These are phyloP conservation scores for Aspergillus arachidicola DNA, from an alignment of 2,329 filamentous ascomycete species.

Conservation along the genomic window DNA sequence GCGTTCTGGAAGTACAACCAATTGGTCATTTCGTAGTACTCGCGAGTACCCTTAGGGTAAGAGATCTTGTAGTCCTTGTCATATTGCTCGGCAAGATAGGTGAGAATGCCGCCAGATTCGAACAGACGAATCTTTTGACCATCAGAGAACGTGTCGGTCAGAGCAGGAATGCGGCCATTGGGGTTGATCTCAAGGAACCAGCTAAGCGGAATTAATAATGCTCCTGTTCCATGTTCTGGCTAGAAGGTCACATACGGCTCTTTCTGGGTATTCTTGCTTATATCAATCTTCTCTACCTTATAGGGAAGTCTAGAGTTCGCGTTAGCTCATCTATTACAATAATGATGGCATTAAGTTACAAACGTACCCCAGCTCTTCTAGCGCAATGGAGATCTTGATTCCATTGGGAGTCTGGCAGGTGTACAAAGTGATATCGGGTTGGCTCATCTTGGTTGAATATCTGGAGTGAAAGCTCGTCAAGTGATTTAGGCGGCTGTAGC, in stretches of 20 bases:
- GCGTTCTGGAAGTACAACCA: conserved; percentile 82
- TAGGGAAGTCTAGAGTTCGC: conserved; percentile 63
- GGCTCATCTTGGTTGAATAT: conserved; percentile 27
- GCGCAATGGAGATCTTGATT: conserved; percentile 82
- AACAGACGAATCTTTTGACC: conserved; percentile 75
- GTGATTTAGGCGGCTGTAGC: neutral
- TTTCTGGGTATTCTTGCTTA: conserved; percentile 77
- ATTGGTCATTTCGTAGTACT: conserved; percentile 78
- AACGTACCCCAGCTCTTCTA: conserved; percentile 73
- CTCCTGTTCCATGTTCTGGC: neutral
- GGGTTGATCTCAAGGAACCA: conserved; percentile 94
- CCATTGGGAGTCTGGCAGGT: conserved; percentile 85
- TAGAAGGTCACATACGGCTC: conserved; percentile 51
- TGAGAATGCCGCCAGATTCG: conserved; percentile 80
- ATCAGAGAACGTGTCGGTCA: conserved; percentile 77
- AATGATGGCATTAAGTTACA: conserved; percentile 1
- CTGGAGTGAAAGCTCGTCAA: neutral
- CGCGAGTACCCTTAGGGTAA: conserved; percentile 70
- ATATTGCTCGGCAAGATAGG: conserved; percentile 81
- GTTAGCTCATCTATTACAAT: conserved; percentile 17
- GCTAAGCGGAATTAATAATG: conserved; percentile 29
- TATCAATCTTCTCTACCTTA: conserved; percentile 71
- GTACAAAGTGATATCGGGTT: conserved; percentile 75
- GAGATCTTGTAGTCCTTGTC: conserved; percentile 81
- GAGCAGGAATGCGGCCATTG: conserved; percentile 85